phyloP scores from a whole-genome alignment of 2,329 filamentous ascomycete genomes.

The Cladophialophora psammophila region DNA sequence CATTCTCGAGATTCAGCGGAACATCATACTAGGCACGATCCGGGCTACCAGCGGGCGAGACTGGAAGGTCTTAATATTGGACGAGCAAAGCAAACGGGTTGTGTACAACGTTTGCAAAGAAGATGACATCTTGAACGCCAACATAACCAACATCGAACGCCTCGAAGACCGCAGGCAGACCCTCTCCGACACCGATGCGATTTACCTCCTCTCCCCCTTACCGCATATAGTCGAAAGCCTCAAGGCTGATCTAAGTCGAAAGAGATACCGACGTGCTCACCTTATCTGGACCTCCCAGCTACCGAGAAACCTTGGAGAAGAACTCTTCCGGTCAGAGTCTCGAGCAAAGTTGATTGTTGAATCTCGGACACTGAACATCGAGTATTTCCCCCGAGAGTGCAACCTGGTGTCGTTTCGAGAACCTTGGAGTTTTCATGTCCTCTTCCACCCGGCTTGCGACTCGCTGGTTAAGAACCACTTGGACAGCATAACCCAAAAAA shows the following conservation, averaged over 20 bases:
- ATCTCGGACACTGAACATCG: constrained; percentile 82
- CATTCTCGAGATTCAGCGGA: constrained; percentile 81
- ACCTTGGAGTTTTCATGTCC: constrained; percentile 91
- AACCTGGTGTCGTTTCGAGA: constrained; percentile 91
- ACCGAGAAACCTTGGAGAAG: constrained; percentile 72
- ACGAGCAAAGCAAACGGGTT: constrained; percentile 81
- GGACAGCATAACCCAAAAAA: constrained; percentile 85
- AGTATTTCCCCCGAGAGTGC: constrained; percentile 90
- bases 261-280: constrained; percentile 79
- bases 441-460: constrained; percentile 92
- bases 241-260: constrained; percentile 86
- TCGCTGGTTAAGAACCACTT: constrained; percentile 82
- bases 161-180: constrained; percentile 85
- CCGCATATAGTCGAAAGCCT: constrained; percentile 92
- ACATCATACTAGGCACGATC: constrained; percentile 40
- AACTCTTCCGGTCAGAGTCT: constrained; percentile 74
- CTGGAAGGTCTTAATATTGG: constrained; percentile 97
- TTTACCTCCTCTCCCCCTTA: constrained; percentile 88
- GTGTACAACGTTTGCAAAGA: constrained; percentile 91
- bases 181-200: constrained; percentile 90
- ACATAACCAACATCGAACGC: constrained; percentile 94
- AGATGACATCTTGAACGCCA: constrained; percentile 96
- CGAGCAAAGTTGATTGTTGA: constrained; percentile 76
- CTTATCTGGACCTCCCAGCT: constrained; percentile 83
- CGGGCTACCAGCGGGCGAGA: constrained; percentile 43